Conservation (phyloP, 331 rosid genomes). For the Saraca asoca region DNA sequence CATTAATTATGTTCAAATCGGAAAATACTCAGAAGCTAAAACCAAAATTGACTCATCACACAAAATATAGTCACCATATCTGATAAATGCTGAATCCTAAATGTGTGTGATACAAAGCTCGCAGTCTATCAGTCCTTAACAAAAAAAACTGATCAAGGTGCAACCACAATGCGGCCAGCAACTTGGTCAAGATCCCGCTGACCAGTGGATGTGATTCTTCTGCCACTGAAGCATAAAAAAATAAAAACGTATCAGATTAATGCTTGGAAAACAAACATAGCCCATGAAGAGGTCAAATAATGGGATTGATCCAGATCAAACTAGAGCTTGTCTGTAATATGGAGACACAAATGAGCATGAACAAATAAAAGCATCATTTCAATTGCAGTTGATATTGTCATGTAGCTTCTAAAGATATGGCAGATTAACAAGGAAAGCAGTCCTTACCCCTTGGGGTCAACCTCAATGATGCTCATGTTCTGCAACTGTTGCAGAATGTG, state of each 20-base stretch:
- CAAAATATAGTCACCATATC: slow-evolving; percentile 1
- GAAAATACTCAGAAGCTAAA: background rate
- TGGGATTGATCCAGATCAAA: background rate
- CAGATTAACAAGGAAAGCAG: background rate
- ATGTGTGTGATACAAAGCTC: background rate
- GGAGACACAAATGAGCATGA: no score
- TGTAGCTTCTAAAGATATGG: no score
- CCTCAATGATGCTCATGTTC: slow-evolving; percentile 53
- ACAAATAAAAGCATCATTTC: background rate
- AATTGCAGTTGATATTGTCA: background rate
- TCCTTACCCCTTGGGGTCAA: slow-evolving; percentile 67
- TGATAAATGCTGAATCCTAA: slow-evolving; percentile 1
- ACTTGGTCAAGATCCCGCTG: slow-evolving; percentile 47
- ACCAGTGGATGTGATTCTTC: slow-evolving; percentile 48
- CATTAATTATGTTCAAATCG: background rate
- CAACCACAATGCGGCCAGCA: slow-evolving; percentile 40
- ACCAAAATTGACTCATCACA: slow-evolving; percentile 27
- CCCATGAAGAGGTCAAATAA: background rate
- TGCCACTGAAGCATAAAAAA: slow-evolving; percentile 32
- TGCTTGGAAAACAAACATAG: background rate
- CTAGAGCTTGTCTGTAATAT: background rate
- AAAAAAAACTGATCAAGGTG: slow-evolving; percentile 25
- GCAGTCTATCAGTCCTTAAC: slow-evolving; percentile 11
- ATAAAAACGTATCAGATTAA: background rate
- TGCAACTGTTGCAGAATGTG: slow-evolving; percentile 69